Percentiles rank a stretch among this genome's conserved stretches.
Conservation (phyloP, 148 eudicot species). For the Salicornia ramosissima region DNA sequence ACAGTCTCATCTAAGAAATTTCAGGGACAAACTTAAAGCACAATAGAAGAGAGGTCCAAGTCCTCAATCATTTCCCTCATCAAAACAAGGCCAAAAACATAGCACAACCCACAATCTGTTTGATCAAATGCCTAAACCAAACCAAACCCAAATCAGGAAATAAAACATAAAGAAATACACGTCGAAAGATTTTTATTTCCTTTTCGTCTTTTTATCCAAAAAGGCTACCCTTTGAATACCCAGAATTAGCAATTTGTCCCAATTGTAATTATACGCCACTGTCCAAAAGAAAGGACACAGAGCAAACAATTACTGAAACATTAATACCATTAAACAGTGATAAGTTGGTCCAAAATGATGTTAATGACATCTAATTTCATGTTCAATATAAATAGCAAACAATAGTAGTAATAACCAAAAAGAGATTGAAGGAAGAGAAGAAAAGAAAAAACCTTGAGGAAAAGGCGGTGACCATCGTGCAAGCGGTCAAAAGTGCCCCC, state of each 20-base stretch:
- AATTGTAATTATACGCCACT: neutral
- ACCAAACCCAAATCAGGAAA: neutral
- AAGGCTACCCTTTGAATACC: neutral
- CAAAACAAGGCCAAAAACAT: neutral
- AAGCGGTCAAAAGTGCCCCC: constrained; percentile 98
- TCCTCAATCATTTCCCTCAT: neutral
- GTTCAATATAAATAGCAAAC: neutral
- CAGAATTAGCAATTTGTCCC: neutral
- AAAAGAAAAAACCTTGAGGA: constrained; percentile 52
- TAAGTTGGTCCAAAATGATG: too few species aligned
- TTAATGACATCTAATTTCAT: too few species aligned
- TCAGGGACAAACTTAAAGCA: too few species aligned
- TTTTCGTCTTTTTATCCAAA: neutral
- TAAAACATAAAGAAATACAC: neutral
- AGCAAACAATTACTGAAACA: neutral
- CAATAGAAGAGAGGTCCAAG: neutral
- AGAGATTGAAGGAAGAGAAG: neutral
- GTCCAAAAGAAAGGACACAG: neutral
- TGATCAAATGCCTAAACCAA: constrained; percentile 16
- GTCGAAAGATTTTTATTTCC: neutral
- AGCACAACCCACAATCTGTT: constrained; percentile 3
- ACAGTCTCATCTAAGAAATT: too few species aligned
- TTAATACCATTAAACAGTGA: neutral
- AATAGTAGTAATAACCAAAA: neutral
- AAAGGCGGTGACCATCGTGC: constrained; percentile 87